phyloP scores from a whole-genome alignment of 2,329 filamentous ascomycete genomes.

The Mycosphaerelloides madeirae region DNA sequence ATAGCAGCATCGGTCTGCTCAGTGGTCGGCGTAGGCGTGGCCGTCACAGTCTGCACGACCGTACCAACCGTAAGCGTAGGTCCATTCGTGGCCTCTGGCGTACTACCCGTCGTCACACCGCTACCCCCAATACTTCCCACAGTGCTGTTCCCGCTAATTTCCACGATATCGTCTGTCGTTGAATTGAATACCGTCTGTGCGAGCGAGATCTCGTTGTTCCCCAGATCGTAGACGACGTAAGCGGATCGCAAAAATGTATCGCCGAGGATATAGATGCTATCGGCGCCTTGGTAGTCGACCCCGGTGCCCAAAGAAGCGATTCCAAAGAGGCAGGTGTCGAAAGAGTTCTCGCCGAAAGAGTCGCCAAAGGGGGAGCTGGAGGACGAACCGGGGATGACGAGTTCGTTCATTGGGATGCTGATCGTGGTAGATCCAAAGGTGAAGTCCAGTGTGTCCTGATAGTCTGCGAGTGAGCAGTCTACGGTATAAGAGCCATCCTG shows the following conservation, averaged over 20 bases:
- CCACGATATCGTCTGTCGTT: slow-evolving; percentile 46
- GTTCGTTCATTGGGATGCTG: slow-evolving; percentile 50
- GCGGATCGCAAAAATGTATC: slow-evolving; percentile 61
- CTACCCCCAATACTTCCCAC: no score
- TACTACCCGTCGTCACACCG: no score
- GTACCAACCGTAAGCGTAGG: no score
- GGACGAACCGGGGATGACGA: slow-evolving; percentile 43
- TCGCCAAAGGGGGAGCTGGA: no score
- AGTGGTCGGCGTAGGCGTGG: no score
- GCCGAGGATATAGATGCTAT: slow-evolving; percentile 50
- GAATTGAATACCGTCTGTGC: slow-evolving; percentile 58
- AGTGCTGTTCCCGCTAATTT: slow-evolving; percentile 39
- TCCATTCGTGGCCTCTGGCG: no score
- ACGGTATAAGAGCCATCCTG: slow-evolving; percentile 24
- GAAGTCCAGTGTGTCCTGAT: slow-evolving; percentile 50
- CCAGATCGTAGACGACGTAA: slow-evolving; percentile 59
- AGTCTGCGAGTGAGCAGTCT: slow-evolving; percentile 35
- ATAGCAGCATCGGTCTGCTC: no score
- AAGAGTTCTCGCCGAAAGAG: no score
- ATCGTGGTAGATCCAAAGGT: slow-evolving; percentile 51
- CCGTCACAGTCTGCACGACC: no score
- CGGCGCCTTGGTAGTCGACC: no score
- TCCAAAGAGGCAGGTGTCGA: neutral
- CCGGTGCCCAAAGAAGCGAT: no score
- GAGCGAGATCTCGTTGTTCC: slow-evolving; percentile 56